Evolutionary conservation across 352 stramenopile species (phyloP).

Genomic region (Phytophthora hybrid): DNA sequence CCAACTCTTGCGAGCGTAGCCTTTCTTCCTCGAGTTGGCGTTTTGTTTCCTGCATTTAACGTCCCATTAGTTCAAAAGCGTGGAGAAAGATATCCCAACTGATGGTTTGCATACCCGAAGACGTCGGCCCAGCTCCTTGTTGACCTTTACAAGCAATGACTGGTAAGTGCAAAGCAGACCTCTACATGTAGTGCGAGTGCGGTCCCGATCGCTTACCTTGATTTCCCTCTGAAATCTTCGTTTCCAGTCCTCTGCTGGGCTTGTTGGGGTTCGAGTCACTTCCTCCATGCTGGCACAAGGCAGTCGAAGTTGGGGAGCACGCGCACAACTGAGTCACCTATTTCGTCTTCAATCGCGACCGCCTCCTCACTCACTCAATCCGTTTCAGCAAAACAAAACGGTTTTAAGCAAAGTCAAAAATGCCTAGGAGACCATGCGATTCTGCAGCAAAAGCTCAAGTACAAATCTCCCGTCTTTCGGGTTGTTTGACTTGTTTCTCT

Average conservation of each 20-base stretch:
- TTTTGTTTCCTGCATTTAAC: slow-evolving; percentile 53
- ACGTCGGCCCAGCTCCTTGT: slow-evolving; percentile 72
- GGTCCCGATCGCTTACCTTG: slow-evolving; percentile 51
- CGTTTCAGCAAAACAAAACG: slow-evolving; percentile 36
- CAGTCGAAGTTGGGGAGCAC: background rate
- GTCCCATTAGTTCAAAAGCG: background rate
- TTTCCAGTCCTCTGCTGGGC: slow-evolving; percentile 56
- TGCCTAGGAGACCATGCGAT: background rate
- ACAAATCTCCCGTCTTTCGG: background rate
- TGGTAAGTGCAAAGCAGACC: background rate
- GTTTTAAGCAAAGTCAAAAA: slow-evolving; percentile 3
- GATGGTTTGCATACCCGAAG: slow-evolving; percentile 50
- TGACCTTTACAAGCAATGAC: slow-evolving; percentile 54
- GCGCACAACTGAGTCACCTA: slow-evolving; percentile 6
- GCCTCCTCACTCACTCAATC: slow-evolving; percentile 35
- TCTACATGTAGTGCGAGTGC: background rate
- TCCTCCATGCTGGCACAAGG: slow-evolving; percentile 24
- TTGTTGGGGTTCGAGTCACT: slow-evolving; percentile 7
- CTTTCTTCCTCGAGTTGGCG: slow-evolving; percentile 56
- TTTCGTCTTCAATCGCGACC: slow-evolving; percentile 29
- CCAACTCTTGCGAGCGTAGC: slow-evolving; percentile 41
- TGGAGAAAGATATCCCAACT: background rate
- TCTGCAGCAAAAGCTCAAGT: background rate
- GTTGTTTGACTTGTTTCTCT: background rate
- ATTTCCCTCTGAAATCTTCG: slow-evolving; percentile 71